Conservation (phyloP, 345 rosid species). For the Linum trigynum region DNA sequence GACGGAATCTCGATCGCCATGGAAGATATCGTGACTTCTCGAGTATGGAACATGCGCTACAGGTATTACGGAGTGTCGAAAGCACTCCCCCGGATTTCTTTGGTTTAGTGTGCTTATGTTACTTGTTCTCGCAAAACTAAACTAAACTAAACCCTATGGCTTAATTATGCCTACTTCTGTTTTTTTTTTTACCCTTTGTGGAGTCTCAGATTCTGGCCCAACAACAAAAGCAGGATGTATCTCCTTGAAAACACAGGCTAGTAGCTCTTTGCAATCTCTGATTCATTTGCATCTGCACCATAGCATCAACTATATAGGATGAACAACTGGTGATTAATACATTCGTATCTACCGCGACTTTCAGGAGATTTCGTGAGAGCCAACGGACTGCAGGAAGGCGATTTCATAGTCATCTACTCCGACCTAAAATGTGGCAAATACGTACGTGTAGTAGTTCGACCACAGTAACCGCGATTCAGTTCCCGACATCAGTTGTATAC, state of each 20-base stretch:
- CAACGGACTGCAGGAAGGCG: constrained; percentile 97
- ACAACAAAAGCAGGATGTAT: constrained; percentile 99
- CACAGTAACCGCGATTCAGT: too few species aligned
- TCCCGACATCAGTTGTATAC: too few species aligned
- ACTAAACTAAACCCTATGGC: constrained; percentile 14
- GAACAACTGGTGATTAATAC: background rate
- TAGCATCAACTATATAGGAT: background rate
- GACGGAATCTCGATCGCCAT: constrained; percentile 92
- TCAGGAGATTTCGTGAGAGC: constrained; percentile 89
- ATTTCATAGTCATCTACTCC: constrained; percentile 93
- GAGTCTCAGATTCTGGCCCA: constrained; percentile 96
- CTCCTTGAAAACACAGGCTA: constrained; percentile 95
- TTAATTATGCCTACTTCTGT: background rate
- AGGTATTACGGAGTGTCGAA: constrained; percentile 35
- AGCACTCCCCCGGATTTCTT: background rate
- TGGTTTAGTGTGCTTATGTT: background rate
- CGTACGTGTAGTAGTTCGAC: constrained; percentile 28
- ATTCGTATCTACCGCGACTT: background rate
- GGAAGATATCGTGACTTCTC: constrained; percentile 98
- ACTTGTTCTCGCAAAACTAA: background rate
- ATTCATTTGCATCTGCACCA: background rate
- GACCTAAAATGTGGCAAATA: constrained; percentile 93
- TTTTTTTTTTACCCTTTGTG: constrained; percentile 11
- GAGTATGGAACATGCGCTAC: constrained; percentile 97
- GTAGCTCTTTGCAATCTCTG: background rate